These are phyloP conservation scores for Cerrena zonata DNA, from an alignment of 1,284 basidiomycete genomes.

Conservation along the genomic window DNA sequence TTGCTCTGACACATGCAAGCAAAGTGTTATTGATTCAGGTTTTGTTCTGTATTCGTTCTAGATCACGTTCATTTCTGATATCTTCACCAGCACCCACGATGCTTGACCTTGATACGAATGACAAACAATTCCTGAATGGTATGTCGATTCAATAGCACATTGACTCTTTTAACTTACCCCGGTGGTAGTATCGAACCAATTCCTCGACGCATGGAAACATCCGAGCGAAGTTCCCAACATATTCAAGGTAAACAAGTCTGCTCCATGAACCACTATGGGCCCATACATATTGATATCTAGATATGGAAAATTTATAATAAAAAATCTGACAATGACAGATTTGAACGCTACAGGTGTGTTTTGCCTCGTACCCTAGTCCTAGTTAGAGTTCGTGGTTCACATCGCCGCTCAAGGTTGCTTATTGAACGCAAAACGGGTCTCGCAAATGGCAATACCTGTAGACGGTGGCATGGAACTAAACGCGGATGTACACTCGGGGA, in stretches of 20 bases:
- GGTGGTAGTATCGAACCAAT: background rate
- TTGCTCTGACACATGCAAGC: constrained; percentile 19
- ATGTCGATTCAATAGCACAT: background rate
- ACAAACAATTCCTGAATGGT: constrained; percentile 6
- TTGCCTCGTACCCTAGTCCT: background rate
- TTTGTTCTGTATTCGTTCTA: background rate
- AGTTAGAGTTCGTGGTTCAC: background rate
- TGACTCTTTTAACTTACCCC: background rate
- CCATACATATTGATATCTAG: constrained; percentile 9
- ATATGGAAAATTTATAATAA: constrained; percentile 19
- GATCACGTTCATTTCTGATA: background rate
- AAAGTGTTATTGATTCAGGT: constrained; percentile 4
- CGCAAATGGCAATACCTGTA: constrained; percentile 2
- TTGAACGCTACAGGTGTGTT: constrained; percentile 18
- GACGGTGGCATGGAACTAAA: constrained; percentile 11
- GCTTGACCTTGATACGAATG: constrained; percentile 3
- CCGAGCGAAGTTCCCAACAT: background rate
- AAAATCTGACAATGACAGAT: constrained; percentile 13
- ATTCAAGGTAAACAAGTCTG: constrained; percentile 11
- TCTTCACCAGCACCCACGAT: constrained; percentile 11
- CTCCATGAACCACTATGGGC: constrained; percentile 9
- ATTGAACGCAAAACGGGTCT: constrained; percentile 4
- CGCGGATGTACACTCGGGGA: too few relatives aligned
- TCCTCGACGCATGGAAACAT: too few relatives aligned
- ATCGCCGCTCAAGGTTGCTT: background rate